Evolutionary conservation across 345 rosid genomes (phyloP).

Genomic region (Sisymbrium altissimum): DNA sequence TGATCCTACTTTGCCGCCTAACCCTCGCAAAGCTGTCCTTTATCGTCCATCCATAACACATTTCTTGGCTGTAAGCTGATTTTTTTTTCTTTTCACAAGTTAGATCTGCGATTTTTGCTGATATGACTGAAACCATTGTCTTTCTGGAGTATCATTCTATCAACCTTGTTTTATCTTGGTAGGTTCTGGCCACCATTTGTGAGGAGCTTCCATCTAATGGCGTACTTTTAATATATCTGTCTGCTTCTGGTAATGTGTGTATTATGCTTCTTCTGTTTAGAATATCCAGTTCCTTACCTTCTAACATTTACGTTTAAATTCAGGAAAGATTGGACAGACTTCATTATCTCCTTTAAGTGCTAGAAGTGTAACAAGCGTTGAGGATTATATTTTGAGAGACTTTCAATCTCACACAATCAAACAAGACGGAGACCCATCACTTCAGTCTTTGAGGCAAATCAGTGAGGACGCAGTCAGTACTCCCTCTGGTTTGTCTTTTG

Average conservation of each 20-base stretch:
- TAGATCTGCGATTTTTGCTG: neutral
- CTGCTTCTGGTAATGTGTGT: slow-evolving; percentile 71
- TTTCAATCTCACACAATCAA: slow-evolving; percentile 45
- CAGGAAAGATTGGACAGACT: slow-evolving; percentile 54
- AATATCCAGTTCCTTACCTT: slow-evolving; percentile 26
- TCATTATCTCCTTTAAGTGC: slow-evolving; percentile 43
- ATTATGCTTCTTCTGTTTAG: neutral
- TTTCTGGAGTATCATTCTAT: neutral
- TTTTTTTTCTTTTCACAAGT: neutral
- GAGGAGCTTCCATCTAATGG: slow-evolving; percentile 90
- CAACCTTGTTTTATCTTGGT: slow-evolving; percentile 26
- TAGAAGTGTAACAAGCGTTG: slow-evolving; percentile 42
- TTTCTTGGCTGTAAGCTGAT: slow-evolving; percentile 76
- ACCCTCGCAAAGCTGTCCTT: slow-evolving; percentile 82
- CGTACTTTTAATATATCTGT: slow-evolving; percentile 72
- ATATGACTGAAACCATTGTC: neutral
- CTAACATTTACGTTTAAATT: slow-evolving; percentile 26
- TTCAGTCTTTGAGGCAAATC: slow-evolving; percentile 43
- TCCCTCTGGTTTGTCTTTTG: slow-evolving; percentile 63
- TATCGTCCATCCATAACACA: slow-evolving; percentile 86
- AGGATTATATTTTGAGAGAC: slow-evolving; percentile 49
- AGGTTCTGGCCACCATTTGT: slow-evolving; percentile 85
- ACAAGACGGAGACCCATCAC: slow-evolving; percentile 45
- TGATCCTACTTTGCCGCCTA: slow-evolving; percentile 89
- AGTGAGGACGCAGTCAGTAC: slow-evolving; percentile 42